Evolutionary conservation across 805 yeast genomes (phyloP), one percentile per base, ranked within the genome.

Genomic region (Candida namnaoensis): DNA sequence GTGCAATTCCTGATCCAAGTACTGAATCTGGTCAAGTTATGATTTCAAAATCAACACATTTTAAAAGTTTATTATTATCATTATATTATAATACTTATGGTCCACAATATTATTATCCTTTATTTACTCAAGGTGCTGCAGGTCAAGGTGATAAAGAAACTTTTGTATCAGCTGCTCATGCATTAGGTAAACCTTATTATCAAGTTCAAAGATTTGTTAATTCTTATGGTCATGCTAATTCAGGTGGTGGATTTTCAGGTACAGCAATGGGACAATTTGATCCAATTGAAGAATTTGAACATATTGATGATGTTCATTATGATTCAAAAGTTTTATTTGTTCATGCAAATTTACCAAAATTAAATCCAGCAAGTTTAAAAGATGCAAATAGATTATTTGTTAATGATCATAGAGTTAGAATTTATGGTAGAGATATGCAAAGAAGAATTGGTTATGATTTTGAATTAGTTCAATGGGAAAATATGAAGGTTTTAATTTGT

Each of bases 71-170:
- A 35, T 51, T 81, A n/a, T 58, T 82, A 38, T 65, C 82, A 5
- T 62, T 78, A 36, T 82, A 79, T 58, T 82, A 82, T 56, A 82
- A 82, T 51, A 61, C 76, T 5, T 65, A 65, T 57, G 90, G 90
- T 0, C 87, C 87, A 2, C 57, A 70, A 14, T 74, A 67, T 56
- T 82, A 75, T 53, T 82, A 82, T 53, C 86, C 85, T 10, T 58
- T 82, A 39, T 63, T 82, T 47, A 72, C 84, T 0, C 91, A 82
- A 56, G 85, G 85, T 2, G 68, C 75, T 32, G 80, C 85, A 1
- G 88, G 88, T 7, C 83, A 82, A 59, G 88, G 88, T 37, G 88
- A 82, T 50, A 81, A 82, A 51, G 88, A 82, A 48, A 80, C 88
- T 0, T 80, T 81, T 54, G 70, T 76, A 19, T 73, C 81, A 1